Evolutionary conservation across 2,329 filamentous ascomycete genomes (phyloP), one percentile per base, ranked within the genome.

Genomic region (Sporothrix schenckii): DNA sequence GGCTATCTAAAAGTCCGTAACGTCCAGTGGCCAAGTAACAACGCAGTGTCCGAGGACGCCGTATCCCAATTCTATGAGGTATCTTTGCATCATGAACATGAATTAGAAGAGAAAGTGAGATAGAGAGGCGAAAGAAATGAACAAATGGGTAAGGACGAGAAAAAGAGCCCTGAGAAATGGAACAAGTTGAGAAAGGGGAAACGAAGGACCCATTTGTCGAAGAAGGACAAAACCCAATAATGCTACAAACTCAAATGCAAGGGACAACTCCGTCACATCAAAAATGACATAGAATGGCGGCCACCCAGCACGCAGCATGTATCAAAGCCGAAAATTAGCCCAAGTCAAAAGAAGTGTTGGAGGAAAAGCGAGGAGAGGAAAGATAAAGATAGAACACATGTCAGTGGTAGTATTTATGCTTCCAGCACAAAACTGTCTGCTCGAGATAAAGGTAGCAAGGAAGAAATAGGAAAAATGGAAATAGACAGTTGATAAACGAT

Each of bases 11-110:
- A 34, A 16, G 53, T 67, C 65, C 65, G 27, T 6, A 69, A 34
- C 61, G n/a, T 60, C 60, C 66, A 41, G 4, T 68, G 39, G 34
- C 34, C 54, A 50, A 13, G 21, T 14, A 44, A 68, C 41, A 44
- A 54, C 11, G 44, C 52, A 65, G 61, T 41, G 39, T 27, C 70
- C 70, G 39, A 50, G 52, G 63, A 58, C 65, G 58, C 71, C 44
- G 30, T 63, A 53, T 65, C 66, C 72, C 72, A 70, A 71, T 65
- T 73, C 69, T 73, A 72, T 70, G 49, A 72, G 70, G 67, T 72
- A 72, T 72, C 52, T 52, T 72, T 60, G 30, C 54, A 71, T 66
- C 47, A 49, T 61, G 47, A 71, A 69, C 61, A 68, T 68, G 65
- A 70, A 67, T 21, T 69, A 67, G 54, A 50, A 72, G 54, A 68